Conservation (phyloP, 192 early-diverging fungal species). For the Gamsiella multidivaricata region DNA sequence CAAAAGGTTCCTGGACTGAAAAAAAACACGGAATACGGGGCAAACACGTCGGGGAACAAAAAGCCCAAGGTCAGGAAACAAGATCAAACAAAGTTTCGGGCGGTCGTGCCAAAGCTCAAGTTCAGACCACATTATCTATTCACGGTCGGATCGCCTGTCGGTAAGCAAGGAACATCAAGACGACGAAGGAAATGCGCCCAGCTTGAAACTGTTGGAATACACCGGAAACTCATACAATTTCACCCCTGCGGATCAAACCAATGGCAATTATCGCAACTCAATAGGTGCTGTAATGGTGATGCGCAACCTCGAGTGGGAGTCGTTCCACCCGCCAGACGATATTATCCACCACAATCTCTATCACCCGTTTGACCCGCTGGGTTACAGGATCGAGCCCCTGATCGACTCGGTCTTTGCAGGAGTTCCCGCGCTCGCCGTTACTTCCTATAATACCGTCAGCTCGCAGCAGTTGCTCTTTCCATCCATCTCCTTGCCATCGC, state of each 20-base stretch:
- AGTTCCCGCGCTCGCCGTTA: slow-evolving; percentile 59
- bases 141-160: slow-evolving; percentile 61
- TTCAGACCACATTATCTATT: slow-evolving; percentile 63
- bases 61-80: slow-evolving; percentile 31
- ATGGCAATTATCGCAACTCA: no score
- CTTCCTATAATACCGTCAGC: slow-evolving; percentile 22
- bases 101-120: slow-evolving; percentile 44
- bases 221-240: slow-evolving; percentile 14
- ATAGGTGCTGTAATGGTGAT: slow-evolving; percentile 74
- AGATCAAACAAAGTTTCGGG: slow-evolving; percentile 34
- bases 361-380: slow-evolving; percentile 81
- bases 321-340: slow-evolving; percentile 63
- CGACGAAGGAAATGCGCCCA: background rate
- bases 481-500: slow-evolving; percentile 27
- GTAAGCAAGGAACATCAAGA: slow-evolving; percentile 20
- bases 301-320: slow-evolving; percentile 63
- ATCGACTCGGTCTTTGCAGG: slow-evolving; percentile 61
- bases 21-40: slow-evolving; percentile 19
- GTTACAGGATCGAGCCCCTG: slow-evolving; percentile 77
- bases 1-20: slow-evolving; percentile 8
- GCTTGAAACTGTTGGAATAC: background rate
- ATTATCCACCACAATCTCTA: slow-evolving; percentile 78
- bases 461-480: slow-evolving; percentile 32
- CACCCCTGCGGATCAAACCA: background rate
- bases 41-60: slow-evolving; percentile 7